These are phyloP conservation scores for Colletotrichum destructivum DNA, from an alignment of 2,329 filamentous ascomycete species.

Conservation along the genomic window DNA sequence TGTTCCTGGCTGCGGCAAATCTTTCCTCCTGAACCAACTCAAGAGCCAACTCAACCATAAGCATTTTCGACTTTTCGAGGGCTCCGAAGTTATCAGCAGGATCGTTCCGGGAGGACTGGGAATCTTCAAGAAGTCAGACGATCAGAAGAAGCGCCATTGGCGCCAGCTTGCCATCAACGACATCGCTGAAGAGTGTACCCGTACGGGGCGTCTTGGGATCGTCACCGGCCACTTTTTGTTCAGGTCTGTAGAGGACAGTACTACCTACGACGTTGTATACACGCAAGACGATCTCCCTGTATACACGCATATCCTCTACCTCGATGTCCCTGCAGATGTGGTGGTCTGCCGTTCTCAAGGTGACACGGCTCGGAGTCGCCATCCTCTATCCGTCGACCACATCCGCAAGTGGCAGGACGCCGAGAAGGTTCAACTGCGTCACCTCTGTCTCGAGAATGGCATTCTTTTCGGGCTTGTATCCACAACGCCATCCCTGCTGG, in stretches of 20 bases:
- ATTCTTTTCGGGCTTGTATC: constrained; percentile 62
- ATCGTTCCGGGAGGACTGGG: constrained; percentile 63
- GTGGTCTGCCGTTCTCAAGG: constrained; percentile 55
- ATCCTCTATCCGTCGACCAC: constrained; percentile 50
- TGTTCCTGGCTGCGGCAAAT: constrained; percentile 69
- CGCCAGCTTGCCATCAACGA: constrained; percentile 62
- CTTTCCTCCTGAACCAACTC: constrained; percentile 59
- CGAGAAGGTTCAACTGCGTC: constrained; percentile 60
- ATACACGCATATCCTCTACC: constrained; percentile 73
- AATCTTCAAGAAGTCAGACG: constrained; percentile 59
- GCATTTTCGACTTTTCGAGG: constrained; percentile 66
- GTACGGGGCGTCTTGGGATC: constrained; percentile 56
- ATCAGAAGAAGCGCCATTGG: constrained; percentile 53
- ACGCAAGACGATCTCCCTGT: constrained; percentile 61
- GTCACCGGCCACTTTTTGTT: constrained; percentile 72
- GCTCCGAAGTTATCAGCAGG: constrained; percentile 62
- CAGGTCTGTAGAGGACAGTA: constrained; percentile 57
- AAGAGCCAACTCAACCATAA: constrained; percentile 51
- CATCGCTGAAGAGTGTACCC: constrained; percentile 57
- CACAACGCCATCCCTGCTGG: background rate
- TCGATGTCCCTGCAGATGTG: constrained; percentile 57
- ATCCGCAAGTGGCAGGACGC: constrained; percentile 63
- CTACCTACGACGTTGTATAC: constrained; percentile 51
- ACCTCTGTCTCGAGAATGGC: constrained; percentile 58
- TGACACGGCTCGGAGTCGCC: constrained; percentile 57